A percentile compares a stretch with the other conserved stretches of the same genome.
These are phyloP conservation scores for Kuraishia hungarica DNA, from an alignment of 805 yeast genomes.

Conservation along the genomic window DNA sequence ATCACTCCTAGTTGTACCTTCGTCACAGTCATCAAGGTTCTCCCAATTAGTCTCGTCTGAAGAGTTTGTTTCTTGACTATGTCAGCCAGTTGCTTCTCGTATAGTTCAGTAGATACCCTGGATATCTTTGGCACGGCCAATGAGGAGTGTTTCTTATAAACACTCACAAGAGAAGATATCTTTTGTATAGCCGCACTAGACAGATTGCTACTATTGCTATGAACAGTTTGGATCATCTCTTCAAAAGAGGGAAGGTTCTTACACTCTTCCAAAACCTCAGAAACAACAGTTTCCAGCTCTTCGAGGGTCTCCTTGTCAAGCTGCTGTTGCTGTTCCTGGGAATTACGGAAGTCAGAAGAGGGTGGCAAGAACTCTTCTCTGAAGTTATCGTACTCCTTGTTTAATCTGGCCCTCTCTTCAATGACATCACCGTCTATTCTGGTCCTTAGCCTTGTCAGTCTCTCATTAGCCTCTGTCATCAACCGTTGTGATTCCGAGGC, in stretches of 20 bases:
- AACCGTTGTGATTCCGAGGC: slow-evolving; percentile 20
- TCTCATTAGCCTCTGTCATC: slow-evolving; percentile 10
- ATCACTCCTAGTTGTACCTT: slow-evolving; percentile 28
- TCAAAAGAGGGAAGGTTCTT: slow-evolving; percentile 19
- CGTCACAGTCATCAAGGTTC: slow-evolving; percentile 25
- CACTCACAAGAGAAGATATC: slow-evolving; percentile 12
- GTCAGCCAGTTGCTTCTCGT: slow-evolving; percentile 25
- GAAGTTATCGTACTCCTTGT: slow-evolving; percentile 30
- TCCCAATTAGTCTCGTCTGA: slow-evolving; percentile 24
- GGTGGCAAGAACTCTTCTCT: slow-evolving; percentile 26
- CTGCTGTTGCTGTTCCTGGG: not conserved
- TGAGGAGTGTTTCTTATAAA: slow-evolving; percentile 13
- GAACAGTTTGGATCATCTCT: slow-evolving; percentile 20
- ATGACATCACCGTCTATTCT: slow-evolving; percentile 28
- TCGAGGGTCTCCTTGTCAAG: slow-evolving; percentile 12
- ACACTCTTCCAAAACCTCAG: slow-evolving; percentile 12
- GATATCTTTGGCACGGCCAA: slow-evolving; percentile 23
- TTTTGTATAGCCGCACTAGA: slow-evolving; percentile 15
- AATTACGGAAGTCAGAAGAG: slow-evolving; percentile 5
- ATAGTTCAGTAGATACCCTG: slow-evolving; percentile 24
- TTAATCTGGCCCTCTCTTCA: slow-evolving; percentile 26
- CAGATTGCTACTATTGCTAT: slow-evolving; percentile 16
- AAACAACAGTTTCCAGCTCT: slow-evolving; percentile 15
- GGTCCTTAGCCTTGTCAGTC: slow-evolving; percentile 20
- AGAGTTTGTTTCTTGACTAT: slow-evolving; percentile 22